Percentiles rank a stretch among this genome's conserved stretches.
These are phyloP conservation scores for Solanum dulcamara DNA, from an alignment of 257 asterid species.

Conservation along the genomic window DNA sequence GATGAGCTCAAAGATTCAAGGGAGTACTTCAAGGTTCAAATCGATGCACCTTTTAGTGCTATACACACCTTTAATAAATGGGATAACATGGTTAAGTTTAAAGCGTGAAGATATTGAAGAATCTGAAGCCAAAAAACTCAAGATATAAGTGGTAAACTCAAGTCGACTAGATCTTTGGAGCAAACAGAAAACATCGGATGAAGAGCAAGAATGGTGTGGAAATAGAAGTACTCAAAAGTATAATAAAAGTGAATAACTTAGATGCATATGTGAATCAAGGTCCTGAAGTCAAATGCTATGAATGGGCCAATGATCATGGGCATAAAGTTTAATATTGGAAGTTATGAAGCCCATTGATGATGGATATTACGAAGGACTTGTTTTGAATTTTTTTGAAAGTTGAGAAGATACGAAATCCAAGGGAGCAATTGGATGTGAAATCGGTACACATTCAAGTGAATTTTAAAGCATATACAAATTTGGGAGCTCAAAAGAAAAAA, in stretches of 20 bases:
- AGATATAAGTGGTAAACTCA: neutral
- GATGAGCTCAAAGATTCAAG: neutral
- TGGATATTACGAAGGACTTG: neutral
- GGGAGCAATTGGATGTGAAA: neutral
- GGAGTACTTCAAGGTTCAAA: neutral
- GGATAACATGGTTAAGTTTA: neutral
- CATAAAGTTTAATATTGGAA: neutral
- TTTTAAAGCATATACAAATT: neutral
- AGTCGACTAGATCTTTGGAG: neutral
- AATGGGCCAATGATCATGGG: neutral
- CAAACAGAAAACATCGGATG: neutral
- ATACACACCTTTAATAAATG: neutral
- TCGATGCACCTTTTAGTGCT: neutral
- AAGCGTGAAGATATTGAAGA: neutral
- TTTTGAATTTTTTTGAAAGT: neutral
- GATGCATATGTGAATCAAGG: neutral
- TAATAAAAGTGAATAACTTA: neutral
- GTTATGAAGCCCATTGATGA: neutral
- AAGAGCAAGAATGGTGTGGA: neutral
- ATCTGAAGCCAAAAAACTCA: neutral
- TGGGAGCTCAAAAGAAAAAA: neutral
- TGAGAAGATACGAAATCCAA: neutral
- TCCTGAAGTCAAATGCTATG: neutral
- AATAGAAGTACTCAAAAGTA: neutral
- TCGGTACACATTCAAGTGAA: neutral